Evolutionary conservation across 805 yeast species (phyloP).

Genomic region (Spathaspora arborariae): DNA sequence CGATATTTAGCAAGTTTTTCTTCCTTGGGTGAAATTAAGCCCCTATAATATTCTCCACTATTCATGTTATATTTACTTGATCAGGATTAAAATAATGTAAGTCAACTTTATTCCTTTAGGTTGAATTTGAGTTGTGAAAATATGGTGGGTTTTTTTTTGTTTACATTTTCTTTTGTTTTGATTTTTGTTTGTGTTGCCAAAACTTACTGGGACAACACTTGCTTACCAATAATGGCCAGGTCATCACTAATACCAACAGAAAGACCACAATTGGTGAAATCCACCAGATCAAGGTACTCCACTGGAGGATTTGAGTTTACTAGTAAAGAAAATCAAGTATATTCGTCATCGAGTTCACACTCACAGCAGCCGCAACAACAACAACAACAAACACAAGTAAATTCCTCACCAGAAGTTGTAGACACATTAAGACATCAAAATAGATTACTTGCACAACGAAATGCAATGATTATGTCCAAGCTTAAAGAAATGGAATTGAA

Average conservation of each 20-base stretch:
- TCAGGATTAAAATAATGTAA: not conserved
- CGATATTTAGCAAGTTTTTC: conserved; percentile 49
- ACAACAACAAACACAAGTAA: not conserved
- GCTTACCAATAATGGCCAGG: not conserved
- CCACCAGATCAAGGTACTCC: not conserved
- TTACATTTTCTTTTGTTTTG: not conserved
- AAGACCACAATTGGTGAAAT: not conserved
- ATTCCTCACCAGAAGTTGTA: not conserved
- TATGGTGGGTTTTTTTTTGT: conserved; percentile 3
- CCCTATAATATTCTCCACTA: not conserved
- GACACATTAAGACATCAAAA: conserved; percentile 38
- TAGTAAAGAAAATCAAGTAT: not conserved
- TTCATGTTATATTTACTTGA: not conserved
- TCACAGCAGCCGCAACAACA: too few species aligned
- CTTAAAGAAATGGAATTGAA: conserved; percentile 51
- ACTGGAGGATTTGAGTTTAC: conserved; percentile 1
- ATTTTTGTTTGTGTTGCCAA: conserved; percentile 5
- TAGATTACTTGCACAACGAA: conserved; percentile 55
- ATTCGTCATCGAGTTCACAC: not conserved
- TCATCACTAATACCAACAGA: conserved; percentile 1
- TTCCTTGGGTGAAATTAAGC: conserved; percentile 35
- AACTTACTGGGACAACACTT: not conserved
- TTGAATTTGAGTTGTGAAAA: not conserved
- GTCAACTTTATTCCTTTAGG: not conserved
- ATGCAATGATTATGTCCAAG: conserved; percentile 48